Percentiles rank a stretch among this genome's conserved stretches.
Conservation (phyloP, 2,329 filamentous ascomycete species). For the Fusarium nanum region DNA sequence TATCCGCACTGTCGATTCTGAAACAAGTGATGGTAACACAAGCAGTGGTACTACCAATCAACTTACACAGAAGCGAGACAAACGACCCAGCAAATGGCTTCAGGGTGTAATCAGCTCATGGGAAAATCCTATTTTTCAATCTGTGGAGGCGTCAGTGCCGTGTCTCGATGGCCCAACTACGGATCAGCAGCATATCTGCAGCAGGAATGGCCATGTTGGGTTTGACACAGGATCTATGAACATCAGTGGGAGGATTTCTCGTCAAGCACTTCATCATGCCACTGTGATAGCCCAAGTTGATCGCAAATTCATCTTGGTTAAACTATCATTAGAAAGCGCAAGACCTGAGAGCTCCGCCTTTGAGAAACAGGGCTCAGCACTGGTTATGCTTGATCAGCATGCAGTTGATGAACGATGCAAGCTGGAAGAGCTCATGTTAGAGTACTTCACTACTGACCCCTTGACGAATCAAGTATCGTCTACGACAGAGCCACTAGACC, state of each 20-base stretch:
- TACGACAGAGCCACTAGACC: conserved; percentile 56
- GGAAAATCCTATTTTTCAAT: conserved; percentile 81
- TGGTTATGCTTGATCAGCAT: conserved; percentile 91
- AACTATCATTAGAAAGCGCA: conserved; percentile 55
- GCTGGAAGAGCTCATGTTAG: conserved; percentile 76
- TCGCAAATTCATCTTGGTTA: conserved; percentile 85
- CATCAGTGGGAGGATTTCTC: conserved; percentile 67
- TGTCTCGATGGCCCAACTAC: conserved; percentile 44
- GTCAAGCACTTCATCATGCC: conserved; percentile 67
- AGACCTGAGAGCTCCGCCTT: background rate
- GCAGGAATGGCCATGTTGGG: conserved; percentile 33
- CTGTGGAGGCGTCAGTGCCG: conserved; percentile 59
- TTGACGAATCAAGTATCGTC: conserved; percentile 30
- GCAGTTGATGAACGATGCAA: conserved; percentile 90
- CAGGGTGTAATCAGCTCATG: conserved; percentile 70
- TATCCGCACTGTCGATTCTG: background rate
- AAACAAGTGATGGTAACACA: background rate
- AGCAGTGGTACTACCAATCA: background rate
- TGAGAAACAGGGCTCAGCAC: conserved; percentile 56
- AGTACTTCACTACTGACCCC: conserved; percentile 57
- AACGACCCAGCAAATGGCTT: conserved; percentile 64
- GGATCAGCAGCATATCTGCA: background rate
- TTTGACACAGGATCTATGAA: conserved; percentile 48
- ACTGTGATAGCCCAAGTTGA: conserved; percentile 86
- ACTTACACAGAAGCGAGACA: conserved; percentile 4